Evolutionary conservation across 805 yeast species (phyloP), one percentile per base, ranked within the genome.

Genomic region (Yamadazyma akitaensis): DNA sequence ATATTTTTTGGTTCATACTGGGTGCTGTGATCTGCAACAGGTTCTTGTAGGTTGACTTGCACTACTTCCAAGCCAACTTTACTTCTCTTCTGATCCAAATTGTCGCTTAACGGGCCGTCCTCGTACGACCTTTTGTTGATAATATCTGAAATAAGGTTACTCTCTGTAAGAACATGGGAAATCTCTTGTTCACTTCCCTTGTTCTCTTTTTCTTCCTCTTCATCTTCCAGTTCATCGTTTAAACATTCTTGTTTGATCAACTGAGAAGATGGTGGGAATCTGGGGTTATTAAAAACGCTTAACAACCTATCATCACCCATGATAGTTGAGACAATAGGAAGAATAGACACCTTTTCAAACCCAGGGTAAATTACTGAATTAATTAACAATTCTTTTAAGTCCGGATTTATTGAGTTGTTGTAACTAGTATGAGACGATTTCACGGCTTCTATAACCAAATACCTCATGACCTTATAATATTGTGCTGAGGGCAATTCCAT

Each of bases 361-460:
- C 85, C 88, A 2, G 96, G 96, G 59, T 76, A 80, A 35, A 88
- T 55, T 2, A 88, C 78, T n/a, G 86, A 64, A 3, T 75, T 62
- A 42, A 81, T 73, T 31, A 88, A 65, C 24, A 71, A 52, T 2
- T 52, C 38, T 30, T 49, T 54, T 19, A 82, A 59, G 18, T 72
- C 73, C 34, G 26, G 30, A 1, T 73, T 63, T 28, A 69, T 58
- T 3, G 17, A 2, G n/a, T 28, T 19, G 34, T 47, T 46, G 30
- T 47, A 42, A 30, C 38, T 37, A 43, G 54, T 51, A 34, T 59
- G 55, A 42, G 59, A 53, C n/a, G 64, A 58, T 33, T 56, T 56
- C 8, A 67, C 66, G 1, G 74, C 60, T 49, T 71, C 75, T 30
- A 68, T 54, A 12, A 70, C 52, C 40, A 69, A 43, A 47, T 64